Percentiles rank a stretch among this genome's conserved stretches.
Conservation (phyloP, 495 filamentous ascomycete species). For the Bacidia rubella region DNA sequence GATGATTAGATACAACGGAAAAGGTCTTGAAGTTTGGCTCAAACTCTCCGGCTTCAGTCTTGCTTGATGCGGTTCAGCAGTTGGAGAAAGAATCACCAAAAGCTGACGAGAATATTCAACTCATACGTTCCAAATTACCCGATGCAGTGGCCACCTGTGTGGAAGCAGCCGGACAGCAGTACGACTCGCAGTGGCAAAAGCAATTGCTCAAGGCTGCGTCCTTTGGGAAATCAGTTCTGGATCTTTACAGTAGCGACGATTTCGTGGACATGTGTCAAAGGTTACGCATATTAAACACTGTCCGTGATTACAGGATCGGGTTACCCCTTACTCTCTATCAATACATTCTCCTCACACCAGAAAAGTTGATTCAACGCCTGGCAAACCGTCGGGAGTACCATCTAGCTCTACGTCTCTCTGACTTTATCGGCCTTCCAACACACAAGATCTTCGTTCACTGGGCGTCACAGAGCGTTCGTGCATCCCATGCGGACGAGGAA, state of each 20-base stretch:
- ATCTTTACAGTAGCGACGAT: constrained; percentile 92
- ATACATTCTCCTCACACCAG: constrained; percentile 73
- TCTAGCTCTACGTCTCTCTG: constrained; percentile 77
- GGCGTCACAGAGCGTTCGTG: constrained; percentile 86
- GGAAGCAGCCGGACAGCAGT: constrained; percentile 84
- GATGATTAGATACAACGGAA: constrained; percentile 52
- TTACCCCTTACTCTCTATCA: constrained; percentile 88
- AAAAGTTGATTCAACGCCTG: constrained; percentile 70
- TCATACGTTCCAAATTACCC: constrained; percentile 72
- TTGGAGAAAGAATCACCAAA: constrained; percentile 90
- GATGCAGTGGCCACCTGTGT: constrained; percentile 89
- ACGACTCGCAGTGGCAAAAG: constrained; percentile 83
- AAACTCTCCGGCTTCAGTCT: constrained; percentile 71
- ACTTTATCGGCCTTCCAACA: constrained; percentile 73
- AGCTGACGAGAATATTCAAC: constrained; percentile 91
- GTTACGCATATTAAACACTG: constrained; percentile 80
- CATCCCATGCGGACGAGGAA: constrained; percentile 75
- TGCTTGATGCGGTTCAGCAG: constrained; percentile 84
- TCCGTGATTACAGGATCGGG: constrained; percentile 81
- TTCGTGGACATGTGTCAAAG: constrained; percentile 98
- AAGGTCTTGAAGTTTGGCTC: constrained; percentile 82
- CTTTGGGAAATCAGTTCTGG: constrained; percentile 91
- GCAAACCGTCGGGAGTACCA: constrained; percentile 85
- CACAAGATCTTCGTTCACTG: constrained; percentile 91
- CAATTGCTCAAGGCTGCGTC: constrained; percentile 87